Evolutionary conservation across 1,284 basidiomycete species (phyloP).

Genomic region (Apiotrichum domesticum): DNA sequence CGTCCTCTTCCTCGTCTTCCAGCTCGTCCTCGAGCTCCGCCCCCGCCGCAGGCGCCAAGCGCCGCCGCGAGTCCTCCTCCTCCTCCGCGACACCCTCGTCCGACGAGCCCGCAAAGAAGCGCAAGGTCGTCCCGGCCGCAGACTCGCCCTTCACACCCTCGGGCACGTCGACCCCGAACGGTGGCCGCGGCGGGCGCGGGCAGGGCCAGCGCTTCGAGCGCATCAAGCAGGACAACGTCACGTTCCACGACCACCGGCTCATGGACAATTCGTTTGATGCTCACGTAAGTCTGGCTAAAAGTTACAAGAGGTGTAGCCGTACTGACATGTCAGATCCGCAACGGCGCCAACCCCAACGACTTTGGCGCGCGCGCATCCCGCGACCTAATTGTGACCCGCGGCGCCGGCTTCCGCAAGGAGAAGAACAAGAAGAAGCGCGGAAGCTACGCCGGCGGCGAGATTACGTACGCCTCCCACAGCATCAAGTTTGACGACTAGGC

Average conservation of each 20-base stretch:
- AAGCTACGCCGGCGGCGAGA: conserved; percentile 83
- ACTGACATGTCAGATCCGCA: conserved; percentile 51
- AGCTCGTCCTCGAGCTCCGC: too few species aligned
- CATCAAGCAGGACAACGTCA: conserved; percentile 64
- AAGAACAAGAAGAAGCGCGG: conserved; percentile 99
- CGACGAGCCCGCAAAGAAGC: conserved; percentile 34
- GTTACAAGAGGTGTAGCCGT: too few species aligned
- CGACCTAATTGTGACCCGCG: conserved; percentile 87
- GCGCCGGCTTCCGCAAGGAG: conserved; percentile 93
- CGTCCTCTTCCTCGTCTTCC: too few species aligned
- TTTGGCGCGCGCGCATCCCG: conserved; percentile 80
- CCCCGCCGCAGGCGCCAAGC: conserved; percentile 15
- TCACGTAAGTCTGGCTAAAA: conserved; percentile 53
- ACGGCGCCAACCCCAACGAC: conserved; percentile 56
- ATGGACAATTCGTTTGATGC: conserved; percentile 77
- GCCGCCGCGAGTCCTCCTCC: conserved; percentile 3
- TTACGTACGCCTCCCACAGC: conserved; percentile 77
- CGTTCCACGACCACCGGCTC: conserved; percentile 56
- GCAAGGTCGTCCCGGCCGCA: conserved; percentile 14
- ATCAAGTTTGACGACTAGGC: conserved; percentile 64
- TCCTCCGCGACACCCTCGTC: conserved; percentile 17
- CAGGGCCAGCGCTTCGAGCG: conserved; percentile 65
- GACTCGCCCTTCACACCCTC: neutral
- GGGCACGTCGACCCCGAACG: too few species aligned
- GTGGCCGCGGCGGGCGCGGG: neutral